Evolutionary conservation across 805 yeast genomes (phyloP).

Genomic region (Cyberlindnera sargentensis): DNA sequence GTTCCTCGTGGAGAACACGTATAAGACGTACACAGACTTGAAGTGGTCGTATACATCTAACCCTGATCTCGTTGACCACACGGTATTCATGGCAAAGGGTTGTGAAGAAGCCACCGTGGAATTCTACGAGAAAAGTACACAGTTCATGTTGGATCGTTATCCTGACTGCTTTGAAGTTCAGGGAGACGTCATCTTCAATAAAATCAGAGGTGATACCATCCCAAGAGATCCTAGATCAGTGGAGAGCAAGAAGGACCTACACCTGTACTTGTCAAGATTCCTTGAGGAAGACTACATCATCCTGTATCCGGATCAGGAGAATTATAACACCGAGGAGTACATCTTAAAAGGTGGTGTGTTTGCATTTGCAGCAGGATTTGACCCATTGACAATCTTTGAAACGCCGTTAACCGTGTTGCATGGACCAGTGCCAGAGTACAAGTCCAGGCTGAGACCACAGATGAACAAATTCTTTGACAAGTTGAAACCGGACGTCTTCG

Average conservation of each 20-base stretch:
- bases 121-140: slow-evolving; percentile 18
- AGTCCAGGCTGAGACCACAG: slow-evolving; percentile 44
- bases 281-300: slow-evolving; percentile 40
- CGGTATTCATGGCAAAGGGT: slow-evolving; percentile 28
- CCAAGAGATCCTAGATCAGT: slow-evolving; percentile 22
- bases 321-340: slow-evolving; percentile 45
- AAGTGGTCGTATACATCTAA: slow-evolving; percentile 30
- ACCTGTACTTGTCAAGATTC: slow-evolving; percentile 13
- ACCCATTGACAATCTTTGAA: slow-evolving; percentile 47
- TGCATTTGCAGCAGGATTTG: slow-evolving; percentile 69
- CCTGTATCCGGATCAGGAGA: slow-evolving; percentile 33
- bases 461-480: slow-evolving; percentile 64
- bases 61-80: slow-evolving; percentile 27
- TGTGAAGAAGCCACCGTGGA: slow-evolving; percentile 18
- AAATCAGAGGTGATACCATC: slow-evolving; percentile 20
- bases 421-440: slow-evolving; percentile 66
- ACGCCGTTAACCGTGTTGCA: slow-evolving; percentile 55
- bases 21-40: slow-evolving; percentile 36
- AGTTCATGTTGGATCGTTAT: slow-evolving; percentile 19
- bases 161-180: slow-evolving; percentile 20
- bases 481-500: slow-evolving; percentile 44
- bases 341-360: slow-evolving; percentile 48
- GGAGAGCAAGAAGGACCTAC: slow-evolving; percentile 13
- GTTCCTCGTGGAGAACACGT: slow-evolving; percentile 57
- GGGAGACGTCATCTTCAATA: slow-evolving; percentile 19